Base-by-base conservation (phyloP, 768 basidiomycete genomes). In the Cytidiella melzeri region DNA sequence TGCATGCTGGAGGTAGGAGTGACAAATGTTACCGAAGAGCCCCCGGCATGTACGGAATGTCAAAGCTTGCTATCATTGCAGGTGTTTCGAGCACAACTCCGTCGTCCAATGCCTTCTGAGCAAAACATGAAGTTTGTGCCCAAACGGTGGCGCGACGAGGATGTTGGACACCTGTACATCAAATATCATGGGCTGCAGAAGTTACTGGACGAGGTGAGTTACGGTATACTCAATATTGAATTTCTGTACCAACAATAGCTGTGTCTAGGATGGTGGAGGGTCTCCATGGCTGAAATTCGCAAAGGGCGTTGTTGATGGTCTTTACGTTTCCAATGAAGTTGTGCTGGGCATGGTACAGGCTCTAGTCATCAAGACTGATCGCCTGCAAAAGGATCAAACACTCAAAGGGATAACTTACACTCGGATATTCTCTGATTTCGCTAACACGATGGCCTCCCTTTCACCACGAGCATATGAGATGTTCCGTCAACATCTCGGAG, bases 171-270 rank as follows among this genome's bases (percentile, higher is more conserved):
- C 24, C 18, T 39, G n/a, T 51, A 51, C 37, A 21, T 39, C n/a
- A 30, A 24, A 6, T 37, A 45, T 18, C 11, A 20, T 4, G 50
- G 40, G 10, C 30, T 51, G 19, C 43, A 38, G 20, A 44, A 51
- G 20, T 28, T 51, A 2, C 37, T 45, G 30, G 50, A 51, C n/a
- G 18, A 25, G 46, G 46, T 47, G 37, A n/a, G n/a, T n/a, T n/a
- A n/a, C n/a, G n/a, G n/a, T n/a, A n/a, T n/a, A n/a, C n/a, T n/a
- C n/a, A 12, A 36, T 12, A 36, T 24, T 19, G 5, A 23, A 13
- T 24, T n/a, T 21, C 36, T 2, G 37, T 21, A 19, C 15, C 20
- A 15, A 23, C 25, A 3, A 11, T 24, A 13, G n/a, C 23, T 11
- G n/a, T n/a, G n/a, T n/a, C n/a, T 13, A 47, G 28, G 18, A 18